Conservation (phyloP, 352 stramenopile species). For the Pythium folliculosum region DNA sequence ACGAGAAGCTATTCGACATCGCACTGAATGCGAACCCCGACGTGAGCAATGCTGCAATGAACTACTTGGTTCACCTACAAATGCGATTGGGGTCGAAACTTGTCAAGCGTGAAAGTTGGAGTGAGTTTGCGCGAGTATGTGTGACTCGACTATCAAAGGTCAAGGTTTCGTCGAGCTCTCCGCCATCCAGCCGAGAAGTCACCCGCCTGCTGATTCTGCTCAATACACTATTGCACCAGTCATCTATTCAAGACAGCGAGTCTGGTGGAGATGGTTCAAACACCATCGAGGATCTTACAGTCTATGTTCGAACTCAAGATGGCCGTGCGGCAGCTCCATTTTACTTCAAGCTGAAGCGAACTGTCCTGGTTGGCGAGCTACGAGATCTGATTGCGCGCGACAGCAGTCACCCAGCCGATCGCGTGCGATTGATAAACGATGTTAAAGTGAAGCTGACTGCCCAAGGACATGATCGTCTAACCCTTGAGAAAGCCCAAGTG, state of each 20-base stretch:
- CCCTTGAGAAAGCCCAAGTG: constrained; percentile 35
- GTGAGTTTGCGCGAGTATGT: constrained; percentile 25
- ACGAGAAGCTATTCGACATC: constrained; percentile 33
- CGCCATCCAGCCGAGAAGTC: constrained; percentile 15
- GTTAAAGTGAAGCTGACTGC: constrained; percentile 41
- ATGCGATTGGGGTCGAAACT: constrained; percentile 30
- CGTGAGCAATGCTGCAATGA: constrained; percentile 24
- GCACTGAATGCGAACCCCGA: constrained; percentile 15
- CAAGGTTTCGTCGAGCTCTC: constrained; percentile 19
- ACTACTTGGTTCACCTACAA: constrained; percentile 32
- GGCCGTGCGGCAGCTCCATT: constrained; percentile 37
- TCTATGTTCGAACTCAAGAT: constrained; percentile 45
- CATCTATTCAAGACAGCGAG: constrained; percentile 14
- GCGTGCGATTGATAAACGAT: constrained; percentile 40
- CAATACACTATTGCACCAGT: constrained; percentile 77
- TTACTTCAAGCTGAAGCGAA: constrained; percentile 39
- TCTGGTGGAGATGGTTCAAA: not conserved
- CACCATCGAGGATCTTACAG: constrained; percentile 31
- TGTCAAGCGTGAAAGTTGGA: constrained; percentile 31
- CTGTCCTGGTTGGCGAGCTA: constrained; percentile 37
- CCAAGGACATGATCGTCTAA: constrained; percentile 35
- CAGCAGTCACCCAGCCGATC: constrained; percentile 34
- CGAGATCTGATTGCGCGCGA: constrained; percentile 39
- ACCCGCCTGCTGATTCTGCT: constrained; percentile 57
- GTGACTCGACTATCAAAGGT: constrained; percentile 22